Conservation (phyloP, 495 filamentous ascomycete species). For the Penicillium fimorum region DNA sequence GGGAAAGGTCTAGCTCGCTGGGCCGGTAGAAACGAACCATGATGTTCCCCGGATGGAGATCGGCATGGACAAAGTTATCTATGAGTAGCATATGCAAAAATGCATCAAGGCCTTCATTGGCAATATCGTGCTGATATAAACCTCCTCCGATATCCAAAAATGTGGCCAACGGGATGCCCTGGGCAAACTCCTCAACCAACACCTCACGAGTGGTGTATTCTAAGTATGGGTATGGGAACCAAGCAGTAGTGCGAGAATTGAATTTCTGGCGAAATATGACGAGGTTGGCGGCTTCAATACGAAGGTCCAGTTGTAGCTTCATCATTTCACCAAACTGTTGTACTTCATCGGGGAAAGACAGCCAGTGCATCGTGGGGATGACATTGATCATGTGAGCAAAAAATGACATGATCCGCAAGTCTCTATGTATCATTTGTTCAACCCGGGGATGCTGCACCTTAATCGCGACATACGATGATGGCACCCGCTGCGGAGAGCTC, state of each 20-base stretch:
- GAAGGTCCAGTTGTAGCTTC: conserved; percentile 89
- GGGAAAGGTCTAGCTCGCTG: conserved; percentile 62
- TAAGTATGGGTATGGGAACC: conserved; percentile 91
- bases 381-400: conserved; percentile 83
- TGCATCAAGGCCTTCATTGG: conserved; percentile 94
- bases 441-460: conserved; percentile 95
- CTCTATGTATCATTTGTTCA: conserved; percentile 82
- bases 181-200: conserved; percentile 92
- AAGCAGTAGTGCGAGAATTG: conserved; percentile 81
- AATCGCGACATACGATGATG: conserved; percentile 90
- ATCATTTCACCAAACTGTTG: conserved; percentile 97
- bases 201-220: conserved; percentile 91
- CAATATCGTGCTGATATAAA: conserved; percentile 89
- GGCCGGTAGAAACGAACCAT: conserved; percentile 99
- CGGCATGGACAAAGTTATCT: conserved; percentile 98
- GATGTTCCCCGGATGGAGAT: conserved; percentile 97
- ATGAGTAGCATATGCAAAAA: conserved; percentile 97
- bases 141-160: conserved; percentile 92
- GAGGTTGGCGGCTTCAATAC: conserved; percentile 92
- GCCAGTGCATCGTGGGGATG: conserved; percentile 95
- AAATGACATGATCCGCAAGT: conserved; percentile 90
- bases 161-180: conserved; percentile 85
- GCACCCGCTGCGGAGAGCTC: conserved; percentile 76
- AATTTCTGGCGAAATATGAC: conserved; percentile 89
- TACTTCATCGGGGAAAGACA: conserved; percentile 94